Evolutionary conservation across 2,329 filamentous ascomycete genomes (phyloP), one percentile per base, ranked within the genome.

Genomic region (Drechslerella stenobrocha): DNA sequence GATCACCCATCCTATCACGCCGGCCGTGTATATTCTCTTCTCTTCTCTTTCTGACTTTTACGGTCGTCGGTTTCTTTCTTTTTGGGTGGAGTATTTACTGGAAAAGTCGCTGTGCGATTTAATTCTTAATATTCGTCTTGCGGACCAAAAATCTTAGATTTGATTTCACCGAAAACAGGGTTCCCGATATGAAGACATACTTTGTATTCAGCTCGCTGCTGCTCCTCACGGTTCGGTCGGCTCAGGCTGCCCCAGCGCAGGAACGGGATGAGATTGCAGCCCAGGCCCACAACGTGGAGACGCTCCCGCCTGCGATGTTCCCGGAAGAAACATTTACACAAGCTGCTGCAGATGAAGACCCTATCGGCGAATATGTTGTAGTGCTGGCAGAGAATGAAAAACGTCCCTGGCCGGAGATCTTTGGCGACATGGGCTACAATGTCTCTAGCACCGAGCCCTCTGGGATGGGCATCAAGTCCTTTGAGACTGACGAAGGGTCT

Each of bases 331-430:
- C 46, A 22, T 15, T 30, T n/a, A 44, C 48, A 13, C 2, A 40
- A 2, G 22, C 34, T 40, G 30, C 61, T 1, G 7, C 28, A 2
- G 40, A 60, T 15, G 55, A 51, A 13, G 63, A 66, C 9, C 53
- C 61, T 23, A 24, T 56, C 18, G 67, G 64, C 9, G 66, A 69
- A 46, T 73, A 71, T 50, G 59, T 70, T 47, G 71, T 71, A n/a
- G 52, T 73, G 20, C 42, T 73, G 40, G 52, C 71, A 35, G 63
- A 72, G 9, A 46, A 69, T 2, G 71, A 73, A 47, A 66, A 58
- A 1, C 71, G 71, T 5, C 50, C 58, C 2, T 70, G 72, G 35
- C 56, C 70, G 2, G 44, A 71, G 3, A 57, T 73, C n/a, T 55
- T 73, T 6, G 35, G 37, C 8, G 71, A 71, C 20, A 73, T 73